Evolutionary conservation across 78 protist genomes (phyloP).

Genomic region (Isochrysis galbana): DNA sequence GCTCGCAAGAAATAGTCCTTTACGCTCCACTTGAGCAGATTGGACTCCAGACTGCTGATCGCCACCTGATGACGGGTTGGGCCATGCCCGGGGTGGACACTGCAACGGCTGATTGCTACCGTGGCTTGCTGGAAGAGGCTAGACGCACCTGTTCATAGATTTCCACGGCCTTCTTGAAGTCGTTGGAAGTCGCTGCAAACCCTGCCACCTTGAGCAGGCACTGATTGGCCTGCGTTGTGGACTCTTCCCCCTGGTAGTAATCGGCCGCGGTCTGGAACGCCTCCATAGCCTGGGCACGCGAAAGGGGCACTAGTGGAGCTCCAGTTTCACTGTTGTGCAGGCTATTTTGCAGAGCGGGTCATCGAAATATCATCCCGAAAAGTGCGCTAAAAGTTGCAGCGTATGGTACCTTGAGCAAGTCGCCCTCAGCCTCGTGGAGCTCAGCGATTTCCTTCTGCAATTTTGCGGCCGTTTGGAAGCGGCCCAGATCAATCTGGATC

Average conservation of each 20-base stretch:
- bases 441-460: conserved; percentile 76
- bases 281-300: conserved; percentile 28
- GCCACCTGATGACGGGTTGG: conserved; percentile 44
- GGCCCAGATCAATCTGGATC: conserved; percentile 36
- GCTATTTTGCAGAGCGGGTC: too few relatives aligned
- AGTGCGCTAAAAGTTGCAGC: too few relatives aligned
- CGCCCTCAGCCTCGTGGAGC: conserved; percentile 65
- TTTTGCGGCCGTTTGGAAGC: conserved; percentile 62
- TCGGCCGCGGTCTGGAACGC: conserved; percentile 72
- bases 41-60: conserved; percentile 43
- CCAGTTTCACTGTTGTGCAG: too few relatives aligned
- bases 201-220: conserved; percentile 64
- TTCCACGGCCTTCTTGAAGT: conserved; percentile 42
- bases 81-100: neutral
- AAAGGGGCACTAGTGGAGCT: too few relatives aligned
- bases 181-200: neutral
- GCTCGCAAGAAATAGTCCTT: conserved; percentile 67
- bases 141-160: conserved; percentile 62
- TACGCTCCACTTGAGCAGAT: conserved; percentile 59
- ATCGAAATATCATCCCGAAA: too few relatives aligned
- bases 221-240: conserved; percentile 44
- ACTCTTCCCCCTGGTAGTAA: conserved; percentile 64
- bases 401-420: conserved; percentile 46
- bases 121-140: neutral
- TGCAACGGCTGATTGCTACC: neutral